Evolutionary conservation across 495 filamentous ascomycete genomes (phyloP).

Genomic region (Diplogelasinospora grovesii): DNA sequence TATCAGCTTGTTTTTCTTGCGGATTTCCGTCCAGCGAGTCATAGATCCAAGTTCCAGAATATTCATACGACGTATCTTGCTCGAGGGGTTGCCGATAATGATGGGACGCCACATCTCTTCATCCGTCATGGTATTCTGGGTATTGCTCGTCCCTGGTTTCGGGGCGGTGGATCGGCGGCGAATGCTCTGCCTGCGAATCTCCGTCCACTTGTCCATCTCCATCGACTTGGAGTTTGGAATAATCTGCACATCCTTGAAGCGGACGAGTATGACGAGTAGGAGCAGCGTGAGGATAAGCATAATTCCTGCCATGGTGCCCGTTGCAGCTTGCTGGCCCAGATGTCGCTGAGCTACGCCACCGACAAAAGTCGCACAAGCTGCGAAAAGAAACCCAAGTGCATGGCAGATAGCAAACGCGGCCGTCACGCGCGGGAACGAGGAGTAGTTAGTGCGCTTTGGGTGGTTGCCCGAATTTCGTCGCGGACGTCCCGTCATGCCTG

Average conservation of each 20-base stretch:
- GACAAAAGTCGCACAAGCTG: constrained; percentile 56
- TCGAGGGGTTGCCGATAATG: constrained; percentile 60
- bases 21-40: constrained; percentile 64
- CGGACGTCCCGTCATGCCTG: constrained; percentile 53
- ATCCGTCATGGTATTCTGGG: constrained; percentile 36
- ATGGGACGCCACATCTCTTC: constrained; percentile 58
- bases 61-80: constrained; percentile 58
- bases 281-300: constrained; percentile 56
- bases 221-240: constrained; percentile 49
- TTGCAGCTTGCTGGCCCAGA: constrained; percentile 58
- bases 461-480: constrained; percentile 39
- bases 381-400: constrained; percentile 55
- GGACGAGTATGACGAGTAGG: constrained; percentile 50
- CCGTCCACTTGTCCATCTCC: constrained; percentile 45
- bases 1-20: constrained; percentile 56
- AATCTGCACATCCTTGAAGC: constrained; percentile 59
- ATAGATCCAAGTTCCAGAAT: constrained; percentile 57
- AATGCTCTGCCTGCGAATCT: constrained; percentile 34
- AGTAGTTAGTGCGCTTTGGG: constrained; percentile 57
- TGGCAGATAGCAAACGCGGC: constrained; percentile 68
- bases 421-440: constrained; percentile 59
- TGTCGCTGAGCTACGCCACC: constrained; percentile 55
- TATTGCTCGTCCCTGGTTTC: constrained; percentile 18
- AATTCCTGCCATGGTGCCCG: constrained; percentile 56
- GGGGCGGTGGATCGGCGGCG: constrained; percentile 29